These are phyloP conservation scores for Arthrinium phaeospermum DNA, from an alignment of 2,329 filamentous ascomycete genomes.

Conservation along the genomic window DNA sequence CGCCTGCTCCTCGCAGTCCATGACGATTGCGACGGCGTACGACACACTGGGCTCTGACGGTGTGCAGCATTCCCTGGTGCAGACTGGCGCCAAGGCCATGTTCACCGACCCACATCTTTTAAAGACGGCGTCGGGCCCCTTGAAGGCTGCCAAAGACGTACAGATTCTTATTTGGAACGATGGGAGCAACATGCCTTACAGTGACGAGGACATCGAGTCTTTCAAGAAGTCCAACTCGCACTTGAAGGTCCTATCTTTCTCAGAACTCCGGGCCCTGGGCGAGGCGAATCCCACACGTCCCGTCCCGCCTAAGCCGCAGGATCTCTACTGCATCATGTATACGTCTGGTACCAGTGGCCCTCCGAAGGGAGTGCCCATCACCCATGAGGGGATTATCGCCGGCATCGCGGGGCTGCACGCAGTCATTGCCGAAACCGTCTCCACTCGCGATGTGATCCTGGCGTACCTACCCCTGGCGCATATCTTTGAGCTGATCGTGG, in stretches of 20 bases:
- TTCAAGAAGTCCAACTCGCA: constrained; percentile 63
- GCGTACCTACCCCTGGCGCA: constrained; percentile 94
- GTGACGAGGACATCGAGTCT: constrained; percentile 56
- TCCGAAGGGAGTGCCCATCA: constrained; percentile 87
- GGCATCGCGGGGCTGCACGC: constrained; percentile 82
- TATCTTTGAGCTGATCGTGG: constrained; percentile 95
- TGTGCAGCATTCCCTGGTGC: constrained; percentile 82
- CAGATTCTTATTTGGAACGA: constrained; percentile 69
- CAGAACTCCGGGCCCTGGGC: constrained; percentile 62
- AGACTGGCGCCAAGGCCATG: constrained; percentile 82
- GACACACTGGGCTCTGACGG: constrained; percentile 88
- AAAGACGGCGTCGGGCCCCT: constrained; percentile 60
- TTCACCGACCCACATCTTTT: constrained; percentile 85
- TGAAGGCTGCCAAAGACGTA: constrained; percentile 62
- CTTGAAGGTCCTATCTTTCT: constrained; percentile 58
- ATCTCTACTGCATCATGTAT: constrained; percentile 84
- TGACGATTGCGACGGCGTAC: constrained; percentile 93
- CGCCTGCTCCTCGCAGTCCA: constrained; percentile 78
- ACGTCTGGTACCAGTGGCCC: constrained; percentile 90
- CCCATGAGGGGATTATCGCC: constrained; percentile 80
- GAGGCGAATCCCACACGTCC: constrained; percentile 74
- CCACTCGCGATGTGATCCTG: constrained; percentile 78
- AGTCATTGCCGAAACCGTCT: constrained; percentile 79
- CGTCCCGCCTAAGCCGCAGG: constrained; percentile 73
- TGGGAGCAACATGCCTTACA: constrained; percentile 54